Evolutionary conservation across 441 rosid species (phyloP).

Genomic region (Dalechampia spathulata): DNA sequence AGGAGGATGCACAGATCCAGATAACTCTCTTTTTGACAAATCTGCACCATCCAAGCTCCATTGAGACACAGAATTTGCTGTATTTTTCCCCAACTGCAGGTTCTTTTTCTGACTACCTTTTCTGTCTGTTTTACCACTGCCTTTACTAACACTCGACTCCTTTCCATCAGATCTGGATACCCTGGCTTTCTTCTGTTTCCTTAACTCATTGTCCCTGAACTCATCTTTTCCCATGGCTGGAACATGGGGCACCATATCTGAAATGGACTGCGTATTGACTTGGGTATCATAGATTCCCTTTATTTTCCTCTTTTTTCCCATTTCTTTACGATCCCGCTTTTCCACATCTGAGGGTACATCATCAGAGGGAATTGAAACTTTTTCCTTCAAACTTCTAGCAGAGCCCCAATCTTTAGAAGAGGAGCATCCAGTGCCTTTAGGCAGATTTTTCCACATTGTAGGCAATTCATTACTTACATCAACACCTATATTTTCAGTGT

Average conservation of each 20-base stretch:
- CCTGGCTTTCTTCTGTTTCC: conserved; percentile 60
- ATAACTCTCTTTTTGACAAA: conserved; percentile 41
- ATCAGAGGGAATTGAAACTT: conserved; percentile 34
- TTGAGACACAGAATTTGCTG: conserved; percentile 33
- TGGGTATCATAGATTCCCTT: conserved; percentile 37
- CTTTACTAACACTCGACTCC: conserved; percentile 53
- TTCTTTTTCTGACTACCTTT: conserved; percentile 37
- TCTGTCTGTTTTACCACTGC: conserved; percentile 45
- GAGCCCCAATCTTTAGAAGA: conserved; percentile 32
- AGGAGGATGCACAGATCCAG: conserved; percentile 43
- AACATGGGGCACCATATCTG: conserved; percentile 27
- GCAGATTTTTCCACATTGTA: conserved; percentile 33
- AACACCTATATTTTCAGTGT: conserved; percentile 35
- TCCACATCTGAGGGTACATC: conserved; percentile 28
- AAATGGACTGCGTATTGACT: conserved; percentile 15
- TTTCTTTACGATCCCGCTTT: conserved; percentile 35
- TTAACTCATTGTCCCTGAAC: conserved; percentile 45
- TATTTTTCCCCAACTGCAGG: conserved; percentile 31
- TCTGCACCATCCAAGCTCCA: conserved; percentile 44
- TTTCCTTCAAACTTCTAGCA: conserved; percentile 41
- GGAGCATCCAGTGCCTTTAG: conserved; percentile 29
- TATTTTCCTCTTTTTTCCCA: conserved; percentile 51
- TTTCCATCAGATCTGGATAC: conserved; percentile 46
- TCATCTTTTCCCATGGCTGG: conserved; percentile 38
- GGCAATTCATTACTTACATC: conserved; percentile 44